Percentiles rank a stretch among this genome's conserved stretches.
Evolutionary conservation across 1,284 basidiomycete species (phyloP).

Genomic region (Rhodotorula mucilaginosa): DNA sequence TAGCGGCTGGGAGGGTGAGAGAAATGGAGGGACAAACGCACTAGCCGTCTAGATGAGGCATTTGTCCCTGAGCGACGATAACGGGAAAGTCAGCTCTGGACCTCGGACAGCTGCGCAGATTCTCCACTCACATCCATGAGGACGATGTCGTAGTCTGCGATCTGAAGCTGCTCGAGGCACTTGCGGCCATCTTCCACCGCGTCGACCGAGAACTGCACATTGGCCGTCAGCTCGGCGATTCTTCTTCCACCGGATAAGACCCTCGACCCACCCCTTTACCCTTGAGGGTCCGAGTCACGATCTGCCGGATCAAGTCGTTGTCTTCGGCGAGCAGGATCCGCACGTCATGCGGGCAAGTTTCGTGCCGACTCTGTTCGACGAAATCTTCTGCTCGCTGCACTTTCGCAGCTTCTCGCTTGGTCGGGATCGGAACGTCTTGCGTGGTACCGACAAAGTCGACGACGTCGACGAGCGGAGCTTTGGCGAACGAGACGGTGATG

Average conservation of each 20-base stretch:
- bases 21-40: background rate
- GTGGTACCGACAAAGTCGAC: constrained; percentile 4
- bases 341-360: constrained; percentile 12
- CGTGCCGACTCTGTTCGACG: background rate
- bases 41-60: constrained; percentile 38
- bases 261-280: constrained; percentile 6
- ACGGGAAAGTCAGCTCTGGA: background rate
- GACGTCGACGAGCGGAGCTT: constrained; percentile 22
- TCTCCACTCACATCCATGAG: constrained; percentile 37
- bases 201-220: constrained; percentile 11
- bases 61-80: constrained; percentile 27
- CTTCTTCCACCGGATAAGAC: background rate
- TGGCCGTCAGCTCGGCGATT: no score
- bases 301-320: constrained; percentile 41
- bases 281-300: constrained; percentile 30
- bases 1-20: no score
- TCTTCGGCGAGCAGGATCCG: constrained; percentile 40
- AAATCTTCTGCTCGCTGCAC: background rate
- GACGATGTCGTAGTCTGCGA: constrained; percentile 33
- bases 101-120: no score
- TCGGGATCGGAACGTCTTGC: background rate
- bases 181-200: constrained; percentile 15
- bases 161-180: constrained; percentile 25
- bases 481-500: constrained; percentile 34
- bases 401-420: background rate